Percentiles rank a stretch among this genome's conserved stretches.
phyloP scores from a whole-genome alignment of 1,284 basidiomycete species.

The Ganoderma meredithae region DNA sequence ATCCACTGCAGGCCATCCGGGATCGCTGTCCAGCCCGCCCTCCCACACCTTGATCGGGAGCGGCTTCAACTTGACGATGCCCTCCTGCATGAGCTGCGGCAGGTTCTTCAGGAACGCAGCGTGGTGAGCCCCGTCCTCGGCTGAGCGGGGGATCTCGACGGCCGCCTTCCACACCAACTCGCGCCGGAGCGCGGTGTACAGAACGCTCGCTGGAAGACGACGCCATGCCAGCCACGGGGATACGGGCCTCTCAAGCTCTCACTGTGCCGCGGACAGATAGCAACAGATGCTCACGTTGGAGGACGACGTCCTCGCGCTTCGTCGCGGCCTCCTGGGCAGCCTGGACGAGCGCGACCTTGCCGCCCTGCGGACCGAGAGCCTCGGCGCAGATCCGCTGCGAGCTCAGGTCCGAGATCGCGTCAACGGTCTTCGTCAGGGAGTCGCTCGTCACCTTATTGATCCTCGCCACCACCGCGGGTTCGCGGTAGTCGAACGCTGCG shows the following conservation, averaged over 20 bases:
- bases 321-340: constrained; percentile 20
- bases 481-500: constrained; percentile 44
- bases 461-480: constrained; percentile 33
- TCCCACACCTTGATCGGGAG: constrained; percentile 35
- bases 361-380: constrained; percentile 30
- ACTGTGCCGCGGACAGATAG: no score
- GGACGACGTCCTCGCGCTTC: constrained; percentile 29
- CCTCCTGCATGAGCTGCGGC: constrained; percentile 31
- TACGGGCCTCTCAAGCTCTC: no score
- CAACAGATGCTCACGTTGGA: constrained; percentile 32
- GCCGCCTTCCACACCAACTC: constrained; percentile 22
- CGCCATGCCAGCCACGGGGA: no score
- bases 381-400: constrained; percentile 33
- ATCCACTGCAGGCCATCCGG: constrained; percentile 38
- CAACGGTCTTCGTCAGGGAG: constrained; percentile 31
- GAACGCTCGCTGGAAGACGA: constrained; percentile 25
- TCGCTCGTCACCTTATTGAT: constrained; percentile 37
- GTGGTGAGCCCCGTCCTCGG: constrained; percentile 33
- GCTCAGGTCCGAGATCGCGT: constrained; percentile 31
- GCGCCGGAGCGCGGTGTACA: constrained; percentile 36
- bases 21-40: constrained; percentile 34
- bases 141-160: constrained; percentile 17
- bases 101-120: constrained; percentile 36
- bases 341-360: constrained; percentile 33
- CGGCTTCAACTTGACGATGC: constrained; percentile 29